Base-by-base conservation (phyloP, 371 early-diverging fungal genomes). In the Phascolomyces articulosus region DNA sequence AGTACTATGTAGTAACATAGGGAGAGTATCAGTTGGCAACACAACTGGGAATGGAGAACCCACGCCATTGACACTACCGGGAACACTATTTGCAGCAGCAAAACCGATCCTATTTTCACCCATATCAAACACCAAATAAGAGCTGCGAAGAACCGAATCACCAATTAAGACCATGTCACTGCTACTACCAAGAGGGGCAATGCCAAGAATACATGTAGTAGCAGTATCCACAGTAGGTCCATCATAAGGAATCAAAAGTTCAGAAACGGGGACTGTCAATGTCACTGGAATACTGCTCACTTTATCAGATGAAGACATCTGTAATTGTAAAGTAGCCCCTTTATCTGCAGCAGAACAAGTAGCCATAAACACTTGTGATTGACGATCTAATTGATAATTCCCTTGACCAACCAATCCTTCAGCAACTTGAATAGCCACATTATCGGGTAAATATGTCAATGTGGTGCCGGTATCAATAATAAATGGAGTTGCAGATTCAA, bases 391-490 rank as follows among this genome's bases (percentile, higher is more conserved):
- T 6, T 55, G 4, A 47, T 63, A 69, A 2, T 66, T 57, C 29
- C 41, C 61, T 24, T n/a, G 2, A 3, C 74, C 72, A n/a, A 62
- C 72, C 2, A 75, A 58, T 3, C 69, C 60, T 18, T 38, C 57
- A 3, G 78, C 60, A 3, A 78, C 26, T 27, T 64, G 40, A 7
- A 67, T 26, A 0, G 78, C 74, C 34, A 78, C 64, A n/a, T 31
- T 9, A 1, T 62, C 34, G 10, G 78, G 78, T 15, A 82, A 51
- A 56, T 82, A 82, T n/a, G 79, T 79, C 34, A 82, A 61, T 0
- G 82, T 82, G 8, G 82, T 79, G 13, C 82, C 82, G 9, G 82
- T 82, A 60, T 82, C 82, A 21, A 82, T 64, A 21, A 82, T 74
- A 28, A 75, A 79, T 18, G 72, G 73, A 24, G 53, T 69, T 27